These are phyloP conservation scores for Macrotyloma uniflorum DNA, from an alignment of 306 rosid genomes.

Conservation along the genomic window DNA sequence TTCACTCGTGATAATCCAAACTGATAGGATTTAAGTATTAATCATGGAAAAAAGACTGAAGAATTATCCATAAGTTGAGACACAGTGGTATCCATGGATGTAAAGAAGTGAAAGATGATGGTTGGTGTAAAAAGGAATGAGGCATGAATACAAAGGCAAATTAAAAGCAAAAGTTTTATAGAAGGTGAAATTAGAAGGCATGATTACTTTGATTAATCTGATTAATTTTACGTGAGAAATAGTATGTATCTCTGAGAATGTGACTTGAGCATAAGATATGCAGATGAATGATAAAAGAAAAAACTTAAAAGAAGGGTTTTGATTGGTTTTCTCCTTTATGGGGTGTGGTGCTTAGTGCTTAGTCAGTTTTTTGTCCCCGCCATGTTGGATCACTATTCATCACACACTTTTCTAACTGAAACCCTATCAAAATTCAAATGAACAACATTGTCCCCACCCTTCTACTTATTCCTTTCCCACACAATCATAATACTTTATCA, in stretches of 20 bases:
- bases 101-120: conserved; percentile 20
- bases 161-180: conserved; percentile 33
- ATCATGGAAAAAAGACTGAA: not conserved
- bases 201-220: conserved; percentile 5
- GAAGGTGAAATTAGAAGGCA: conserved; percentile 34
- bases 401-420: conserved; percentile 8
- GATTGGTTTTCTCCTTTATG: conserved; percentile 39
- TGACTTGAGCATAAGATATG: conserved; percentile 33
- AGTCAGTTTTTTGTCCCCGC: conserved; percentile 50
- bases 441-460: not conserved
- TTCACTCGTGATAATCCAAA: not conserved
- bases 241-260: conserved; percentile 20
- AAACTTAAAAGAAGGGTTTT: conserved; percentile 21
- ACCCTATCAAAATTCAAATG: not conserved
- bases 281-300: conserved; percentile 17
- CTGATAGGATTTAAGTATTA: too few relatives aligned
- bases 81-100: not conserved
- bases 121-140: conserved; percentile 32
- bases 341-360: conserved; percentile 41
- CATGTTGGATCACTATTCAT: conserved; percentile 39
- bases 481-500: not conserved
- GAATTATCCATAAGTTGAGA: not conserved
- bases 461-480: not conserved
- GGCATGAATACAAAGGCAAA: conserved; percentile 5
- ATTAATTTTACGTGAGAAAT: conserved; percentile 7